Percentiles rank a stretch among this genome's conserved stretches.
Conservation (phyloP, 1,284 basidiomycete genomes). For the Stygiomarasmius scandens region DNA sequence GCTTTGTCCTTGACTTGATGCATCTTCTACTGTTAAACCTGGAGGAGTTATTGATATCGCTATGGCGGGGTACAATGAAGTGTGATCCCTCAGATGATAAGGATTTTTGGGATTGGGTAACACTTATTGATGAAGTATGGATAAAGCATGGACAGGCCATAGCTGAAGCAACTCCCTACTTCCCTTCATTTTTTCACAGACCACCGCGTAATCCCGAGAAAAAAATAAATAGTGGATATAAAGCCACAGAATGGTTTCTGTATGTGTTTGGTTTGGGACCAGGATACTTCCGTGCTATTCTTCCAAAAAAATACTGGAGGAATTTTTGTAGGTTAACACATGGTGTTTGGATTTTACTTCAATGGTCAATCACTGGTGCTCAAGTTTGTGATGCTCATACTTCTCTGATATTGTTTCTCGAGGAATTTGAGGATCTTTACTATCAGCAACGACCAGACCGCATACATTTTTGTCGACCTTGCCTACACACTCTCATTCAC, state of each 20-base stretch:
- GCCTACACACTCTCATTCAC: constrained; percentile 32
- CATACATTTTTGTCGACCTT: constrained; percentile 33
- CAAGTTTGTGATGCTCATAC: constrained; percentile 17
- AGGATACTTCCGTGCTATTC: constrained; percentile 26
- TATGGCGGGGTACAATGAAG: constrained; percentile 34
- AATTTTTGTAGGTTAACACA: constrained; percentile 29
- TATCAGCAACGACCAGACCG: constrained; percentile 25
- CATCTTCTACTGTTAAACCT: constrained; percentile 34
- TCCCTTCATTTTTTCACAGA: constrained; percentile 36
- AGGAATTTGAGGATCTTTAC: constrained; percentile 32
- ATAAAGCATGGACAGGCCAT: constrained; percentile 31
- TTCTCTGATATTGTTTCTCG: constrained; percentile 22
- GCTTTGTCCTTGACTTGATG: constrained; percentile 39
- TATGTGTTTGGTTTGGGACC: constrained; percentile 36
- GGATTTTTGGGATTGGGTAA: constrained; percentile 35
- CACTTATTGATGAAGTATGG: constrained; percentile 29
- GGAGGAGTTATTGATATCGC: constrained; percentile 29
- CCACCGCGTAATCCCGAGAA: constrained; percentile 36
- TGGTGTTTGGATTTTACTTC: constrained; percentile 24
- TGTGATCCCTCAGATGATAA: constrained; percentile 21
- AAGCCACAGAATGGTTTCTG: constrained; percentile 34
- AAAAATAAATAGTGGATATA: constrained; percentile 38
- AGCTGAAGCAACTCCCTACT: constrained; percentile 25
- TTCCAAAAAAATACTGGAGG: constrained; percentile 26
- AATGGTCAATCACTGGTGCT: constrained; percentile 19